phyloP scores from a whole-genome alignment of 331 rosid species.

The Pyrus hybrid region DNA sequence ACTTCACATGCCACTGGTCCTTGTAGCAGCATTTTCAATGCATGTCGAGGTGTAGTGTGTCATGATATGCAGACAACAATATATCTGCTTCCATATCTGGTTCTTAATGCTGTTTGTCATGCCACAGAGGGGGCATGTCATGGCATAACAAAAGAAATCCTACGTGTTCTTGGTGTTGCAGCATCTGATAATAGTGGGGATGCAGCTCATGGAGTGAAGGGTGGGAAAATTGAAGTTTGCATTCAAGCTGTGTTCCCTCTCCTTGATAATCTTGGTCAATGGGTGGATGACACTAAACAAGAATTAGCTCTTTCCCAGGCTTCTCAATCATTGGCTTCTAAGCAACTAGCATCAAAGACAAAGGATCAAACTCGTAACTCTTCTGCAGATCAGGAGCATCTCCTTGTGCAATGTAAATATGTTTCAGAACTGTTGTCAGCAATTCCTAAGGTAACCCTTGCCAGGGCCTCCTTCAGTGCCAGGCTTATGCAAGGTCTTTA shows the following conservation, averaged over 20 bases:
- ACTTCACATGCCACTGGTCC: conserved; percentile 81
- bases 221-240: conserved; percentile 92
- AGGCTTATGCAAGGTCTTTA: conserved; percentile 93
- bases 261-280: conserved; percentile 97
- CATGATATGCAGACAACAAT: conserved; percentile 91
- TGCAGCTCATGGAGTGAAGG: conserved; percentile 56
- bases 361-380: conserved; percentile 48
- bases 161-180: conserved; percentile 80
- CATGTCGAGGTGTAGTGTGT: conserved; percentile 92
- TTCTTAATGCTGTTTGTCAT: conserved; percentile 88
- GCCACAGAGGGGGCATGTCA: conserved; percentile 79
- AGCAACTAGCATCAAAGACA: conserved; percentile 53
- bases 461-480: conserved; percentile 91
- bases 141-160: conserved; percentile 79
- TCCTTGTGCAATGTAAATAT: conserved; percentile 65
- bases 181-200: conserved; percentile 76
- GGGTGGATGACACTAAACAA: conserved; percentile 90
- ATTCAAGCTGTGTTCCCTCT: conserved; percentile 94
- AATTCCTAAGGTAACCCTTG: conserved; percentile 78
- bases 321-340: conserved; percentile 41
- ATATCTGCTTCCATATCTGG: conserved; percentile 88
- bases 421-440: conserved; percentile 82
- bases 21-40: conserved; percentile 82
- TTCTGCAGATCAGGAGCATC: conserved; percentile 51
- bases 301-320: conserved; percentile 71